Base-by-base conservation (phyloP, 352 stramenopile genomes). In the Aphanomyces cochlioides region DNA sequence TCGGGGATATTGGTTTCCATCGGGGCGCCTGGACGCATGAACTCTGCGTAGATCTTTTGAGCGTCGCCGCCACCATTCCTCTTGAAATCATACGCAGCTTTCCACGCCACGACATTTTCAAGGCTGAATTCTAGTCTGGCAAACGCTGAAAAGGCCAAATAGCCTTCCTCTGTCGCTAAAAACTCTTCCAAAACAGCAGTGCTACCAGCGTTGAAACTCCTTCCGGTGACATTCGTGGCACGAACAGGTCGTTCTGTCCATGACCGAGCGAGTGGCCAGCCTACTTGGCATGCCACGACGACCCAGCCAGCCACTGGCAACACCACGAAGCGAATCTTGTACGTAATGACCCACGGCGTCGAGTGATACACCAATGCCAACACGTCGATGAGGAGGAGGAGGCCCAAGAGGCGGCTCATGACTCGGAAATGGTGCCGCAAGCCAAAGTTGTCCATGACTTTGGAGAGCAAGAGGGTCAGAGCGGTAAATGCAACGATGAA, bases 361-460 rank as follows among this genome's bases (percentile, higher is more conserved):
- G 17, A n/a, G 10, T 43, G 2, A 28, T n/a, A 28, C 40, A 17
- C 36, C 5, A 66, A 7, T 3, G 28, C 36, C 17, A 66, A 2
- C 4, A 19, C 58, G 8, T 53, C 13, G 8, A 47, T 12, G 2
- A 66, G 8, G 12, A 66, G 7, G 28, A 66, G 34, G 3, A 66
- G 28, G 10, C 17, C 36, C n/a, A 66, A 41, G 5, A 66, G 58
- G n/a, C 58, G 7, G 8, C 58, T 41, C 58, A 66, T 66, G 28
- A 43, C 19, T 41, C 19, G 58, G 15, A 39, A 66, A 7, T 19
- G 58, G 21, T 28, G 3, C n/a, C 58, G 40, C 5, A 66, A 21
- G 8, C 57, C 57, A 66, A 66, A 66, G 57, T 66, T 66, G 57
- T 66, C 57, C 19, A 66, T 66, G 19, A 66, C 38, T 37, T 48